Conservation (phyloP, 371 early-diverging fungal genomes). For the Apophysomyces ossiformis region DNA sequence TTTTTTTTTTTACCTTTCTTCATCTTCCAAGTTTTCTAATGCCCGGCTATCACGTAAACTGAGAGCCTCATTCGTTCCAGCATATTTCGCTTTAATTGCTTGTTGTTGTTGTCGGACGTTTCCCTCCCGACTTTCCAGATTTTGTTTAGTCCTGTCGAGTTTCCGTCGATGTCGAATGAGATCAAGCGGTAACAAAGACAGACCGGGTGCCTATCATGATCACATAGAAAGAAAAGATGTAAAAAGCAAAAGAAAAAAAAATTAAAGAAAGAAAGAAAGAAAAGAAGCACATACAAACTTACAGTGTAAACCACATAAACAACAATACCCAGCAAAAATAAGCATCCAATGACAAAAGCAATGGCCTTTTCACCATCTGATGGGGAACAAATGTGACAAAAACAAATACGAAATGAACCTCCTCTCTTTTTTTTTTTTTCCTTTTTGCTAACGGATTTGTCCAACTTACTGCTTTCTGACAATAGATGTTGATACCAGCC, state of each 20-base stretch:
- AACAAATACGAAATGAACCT: neutral
- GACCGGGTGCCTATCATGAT: slow-evolving; percentile 43
- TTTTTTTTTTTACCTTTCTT: slow-evolving; percentile 37
- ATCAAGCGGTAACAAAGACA: slow-evolving; percentile 44
- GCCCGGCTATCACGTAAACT: slow-evolving; percentile 40
- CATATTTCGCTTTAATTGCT: slow-evolving; percentile 32
- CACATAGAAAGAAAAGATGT: neutral
- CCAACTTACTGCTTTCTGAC: slow-evolving; percentile 39
- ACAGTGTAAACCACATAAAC: slow-evolving; percentile 60
- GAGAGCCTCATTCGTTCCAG: slow-evolving; percentile 25
- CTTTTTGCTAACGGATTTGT: neutral
- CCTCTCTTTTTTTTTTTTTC: too few species aligned
- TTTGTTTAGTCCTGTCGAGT: slow-evolving; percentile 30
- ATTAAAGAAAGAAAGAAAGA: neutral
- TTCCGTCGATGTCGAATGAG: slow-evolving; percentile 34
- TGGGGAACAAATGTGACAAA: neutral
- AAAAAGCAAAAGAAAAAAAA: neutral
- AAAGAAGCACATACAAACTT: slow-evolving; percentile 12
- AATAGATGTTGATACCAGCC: slow-evolving; percentile 49
- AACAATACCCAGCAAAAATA: slow-evolving; percentile 51
- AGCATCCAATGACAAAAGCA: slow-evolving; percentile 54
- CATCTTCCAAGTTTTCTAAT: slow-evolving; percentile 42
- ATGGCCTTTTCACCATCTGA: slow-evolving; percentile 57
- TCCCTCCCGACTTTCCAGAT: slow-evolving; percentile 24
- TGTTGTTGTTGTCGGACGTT: slow-evolving; percentile 40